Evolutionary conservation across 1,139 yeast genomes (phyloP).

Genomic region (Kodamaea alishanica): DNA sequence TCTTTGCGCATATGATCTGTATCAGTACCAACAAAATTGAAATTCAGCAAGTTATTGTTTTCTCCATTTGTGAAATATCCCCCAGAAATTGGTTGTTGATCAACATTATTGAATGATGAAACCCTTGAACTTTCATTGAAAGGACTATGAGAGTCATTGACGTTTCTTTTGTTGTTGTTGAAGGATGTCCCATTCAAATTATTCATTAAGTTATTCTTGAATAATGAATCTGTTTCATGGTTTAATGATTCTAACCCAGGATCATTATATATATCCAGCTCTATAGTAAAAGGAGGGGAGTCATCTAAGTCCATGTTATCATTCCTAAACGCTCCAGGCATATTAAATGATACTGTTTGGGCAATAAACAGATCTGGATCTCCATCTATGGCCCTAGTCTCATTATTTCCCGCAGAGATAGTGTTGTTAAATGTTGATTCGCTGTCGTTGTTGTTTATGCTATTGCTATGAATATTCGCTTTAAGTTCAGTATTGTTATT

Average conservation of each 20-base stretch:
- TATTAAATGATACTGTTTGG: constrained; percentile 16
- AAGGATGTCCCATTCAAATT: neutral
- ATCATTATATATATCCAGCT: constrained; percentile 29
- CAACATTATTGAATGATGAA: constrained; percentile 9
- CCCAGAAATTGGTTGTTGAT: neutral
- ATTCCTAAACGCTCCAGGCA: constrained; percentile 33
- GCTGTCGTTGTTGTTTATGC: constrained; percentile 5
- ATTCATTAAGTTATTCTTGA: constrained; percentile 1
- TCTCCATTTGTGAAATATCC: constrained; percentile 4
- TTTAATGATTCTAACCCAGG: constrained; percentile 6
- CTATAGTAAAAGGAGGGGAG: constrained; percentile 40
- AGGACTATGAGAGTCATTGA: constrained; percentile 8
- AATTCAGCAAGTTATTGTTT: constrained; percentile 5
- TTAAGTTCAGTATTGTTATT: constrained; percentile 6
- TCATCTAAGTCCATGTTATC: constrained; percentile 39
- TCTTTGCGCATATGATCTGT: constrained; percentile 4
- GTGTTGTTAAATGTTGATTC: constrained; percentile 3
- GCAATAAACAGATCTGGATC: neutral
- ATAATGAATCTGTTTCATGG: constrained; percentile 7
- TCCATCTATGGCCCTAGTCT: too few relatives aligned
- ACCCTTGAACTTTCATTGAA: constrained; percentile 12
- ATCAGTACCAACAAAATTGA: neutral
- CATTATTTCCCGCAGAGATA: neutral
- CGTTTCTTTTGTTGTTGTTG: constrained; percentile 5
- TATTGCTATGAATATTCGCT: constrained; percentile 4